Evolutionary conservation across 2,329 filamentous ascomycete species (phyloP).

Genomic region (Phaeosphaeriaceae sp.): DNA sequence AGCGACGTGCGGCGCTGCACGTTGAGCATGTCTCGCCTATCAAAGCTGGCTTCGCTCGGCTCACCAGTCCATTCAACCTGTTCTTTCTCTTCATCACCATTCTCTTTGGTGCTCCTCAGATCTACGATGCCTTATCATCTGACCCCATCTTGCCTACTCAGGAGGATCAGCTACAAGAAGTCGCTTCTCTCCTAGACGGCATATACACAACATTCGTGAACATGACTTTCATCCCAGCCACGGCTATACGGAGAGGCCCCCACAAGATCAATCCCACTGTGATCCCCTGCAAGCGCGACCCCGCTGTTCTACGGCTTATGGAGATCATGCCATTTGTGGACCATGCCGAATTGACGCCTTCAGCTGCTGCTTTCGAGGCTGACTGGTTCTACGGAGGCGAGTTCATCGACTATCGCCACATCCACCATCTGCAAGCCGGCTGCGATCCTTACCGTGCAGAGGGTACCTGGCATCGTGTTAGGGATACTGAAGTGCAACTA

Average conservation of each 20-base stretch:
- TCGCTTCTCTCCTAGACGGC: slow-evolving; percentile 19
- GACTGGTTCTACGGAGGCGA: slow-evolving; percentile 20
- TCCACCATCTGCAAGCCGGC: slow-evolving; percentile 6
- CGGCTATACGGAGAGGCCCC: slow-evolving; percentile 18
- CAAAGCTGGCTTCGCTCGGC: neutral
- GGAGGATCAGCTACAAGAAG: slow-evolving; percentile 11
- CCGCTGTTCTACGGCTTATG: slow-evolving; percentile 18
- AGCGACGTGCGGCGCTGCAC: neutral
- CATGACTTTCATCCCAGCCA: slow-evolving; percentile 20
- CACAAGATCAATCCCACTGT: slow-evolving; percentile 21
- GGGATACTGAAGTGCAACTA: slow-evolving; percentile 10
- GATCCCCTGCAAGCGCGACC: slow-evolving; percentile 12
- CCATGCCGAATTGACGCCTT: neutral
- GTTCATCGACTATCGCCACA: slow-evolving; percentile 20
- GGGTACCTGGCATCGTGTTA: slow-evolving; percentile 9
- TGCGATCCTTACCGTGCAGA: slow-evolving; percentile 5
- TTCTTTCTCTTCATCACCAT: neutral
- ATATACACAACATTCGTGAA: slow-evolving; percentile 19
- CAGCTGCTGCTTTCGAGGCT: neutral
- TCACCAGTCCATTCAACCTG: neutral
- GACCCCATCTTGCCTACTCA: slow-evolving; percentile 7
- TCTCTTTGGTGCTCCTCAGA: neutral
- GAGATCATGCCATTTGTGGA: slow-evolving; percentile 19
- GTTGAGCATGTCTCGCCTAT: neutral
- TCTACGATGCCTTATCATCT: neutral